These are phyloP conservation scores for Vigna radiata DNA, from an alignment of 306 rosid genomes.

Conservation along the genomic window DNA sequence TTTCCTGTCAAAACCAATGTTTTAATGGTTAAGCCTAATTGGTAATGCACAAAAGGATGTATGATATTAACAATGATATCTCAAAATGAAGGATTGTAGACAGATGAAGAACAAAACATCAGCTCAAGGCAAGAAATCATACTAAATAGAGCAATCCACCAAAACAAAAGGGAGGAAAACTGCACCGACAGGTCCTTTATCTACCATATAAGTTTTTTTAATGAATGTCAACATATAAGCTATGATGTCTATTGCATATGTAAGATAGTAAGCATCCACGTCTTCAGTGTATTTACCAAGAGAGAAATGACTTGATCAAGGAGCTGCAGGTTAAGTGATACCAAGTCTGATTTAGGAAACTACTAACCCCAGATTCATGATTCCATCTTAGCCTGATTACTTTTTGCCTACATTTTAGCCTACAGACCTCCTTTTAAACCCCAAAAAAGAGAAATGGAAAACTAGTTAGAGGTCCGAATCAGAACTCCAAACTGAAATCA, in stretches of 20 bases:
- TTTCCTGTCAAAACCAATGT: conserved; percentile 49
- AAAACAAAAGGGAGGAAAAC: neutral
- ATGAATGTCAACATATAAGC: neutral
- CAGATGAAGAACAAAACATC: neutral
- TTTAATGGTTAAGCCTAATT: conserved; percentile 18
- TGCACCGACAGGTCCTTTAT: neutral
- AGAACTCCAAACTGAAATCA: too few relatives aligned
- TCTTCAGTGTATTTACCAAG: too few relatives aligned
- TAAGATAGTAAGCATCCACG: neutral
- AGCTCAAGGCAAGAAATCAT: neutral
- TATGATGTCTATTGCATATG: neutral
- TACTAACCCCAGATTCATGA: conserved; percentile 23
- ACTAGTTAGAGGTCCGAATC: too few relatives aligned
- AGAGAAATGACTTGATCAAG: neutral
- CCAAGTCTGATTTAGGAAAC: conserved; percentile 3
- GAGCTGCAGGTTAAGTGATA: neutral
- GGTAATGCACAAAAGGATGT: conserved; percentile 10
- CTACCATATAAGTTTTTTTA: neutral
- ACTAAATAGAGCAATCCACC: neutral
- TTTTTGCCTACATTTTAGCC: conserved; percentile 30
- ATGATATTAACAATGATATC: neutral
- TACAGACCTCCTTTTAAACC: neutral
- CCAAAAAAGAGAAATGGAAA: too few relatives aligned
- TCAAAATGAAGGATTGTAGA: neutral
- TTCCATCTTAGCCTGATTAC: conserved; percentile 1